These are phyloP conservation scores for Boletus subcaerulescens DNA, from an alignment of 768 basidiomycete species.

Conservation along the genomic window DNA sequence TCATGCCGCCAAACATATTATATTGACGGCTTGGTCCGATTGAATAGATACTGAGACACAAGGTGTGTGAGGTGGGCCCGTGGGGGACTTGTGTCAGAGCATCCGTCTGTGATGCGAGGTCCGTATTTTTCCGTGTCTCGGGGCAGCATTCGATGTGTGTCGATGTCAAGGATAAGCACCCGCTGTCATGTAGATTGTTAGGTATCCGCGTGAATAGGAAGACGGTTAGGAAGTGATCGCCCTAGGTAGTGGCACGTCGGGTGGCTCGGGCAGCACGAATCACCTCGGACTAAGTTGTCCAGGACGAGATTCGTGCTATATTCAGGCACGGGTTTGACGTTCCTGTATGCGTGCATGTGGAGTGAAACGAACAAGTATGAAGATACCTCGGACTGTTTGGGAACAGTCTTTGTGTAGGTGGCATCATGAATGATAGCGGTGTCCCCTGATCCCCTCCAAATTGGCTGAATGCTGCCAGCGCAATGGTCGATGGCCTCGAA, in stretches of 20 bases:
- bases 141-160: neutral
- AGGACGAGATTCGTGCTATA: neutral
- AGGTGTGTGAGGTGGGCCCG: neutral
- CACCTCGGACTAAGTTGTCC: neutral
- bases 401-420: neutral
- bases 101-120: neutral
- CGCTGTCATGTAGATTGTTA: constrained; percentile 15
- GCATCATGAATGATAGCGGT: neutral
- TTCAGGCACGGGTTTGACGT: constrained; percentile 8
- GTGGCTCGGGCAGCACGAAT: neutral
- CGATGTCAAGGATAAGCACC: constrained; percentile 1
- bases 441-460: too few species aligned
- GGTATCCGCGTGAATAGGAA: constrained; percentile 1
- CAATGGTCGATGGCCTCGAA: too few species aligned
- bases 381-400: neutral
- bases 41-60: neutral
- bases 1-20: neutral
- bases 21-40: constrained; percentile 7
- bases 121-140: constrained; percentile 11
- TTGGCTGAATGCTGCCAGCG: too few species aligned
- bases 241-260: neutral
- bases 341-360: neutral
- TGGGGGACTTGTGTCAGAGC: neutral
- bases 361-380: too few species aligned
- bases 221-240: neutral